phyloP scores from a whole-genome alignment of 1,139 yeast genomes.

The Debaryomyces subglobosus region DNA sequence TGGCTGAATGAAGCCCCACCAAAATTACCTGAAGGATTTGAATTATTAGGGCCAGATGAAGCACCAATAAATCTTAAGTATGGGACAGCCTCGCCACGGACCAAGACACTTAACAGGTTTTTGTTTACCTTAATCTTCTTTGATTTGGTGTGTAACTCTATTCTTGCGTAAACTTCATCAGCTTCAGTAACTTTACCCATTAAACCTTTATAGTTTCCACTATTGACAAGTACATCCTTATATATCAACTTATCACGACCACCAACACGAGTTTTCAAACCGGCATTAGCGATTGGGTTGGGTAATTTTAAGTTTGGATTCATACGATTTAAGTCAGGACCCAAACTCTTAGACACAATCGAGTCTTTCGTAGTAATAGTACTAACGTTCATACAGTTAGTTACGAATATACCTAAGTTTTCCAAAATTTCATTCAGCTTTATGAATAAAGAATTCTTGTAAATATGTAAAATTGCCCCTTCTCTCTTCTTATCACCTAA shows the following conservation, averaged over 20 bases:
- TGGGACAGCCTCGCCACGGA: conserved; percentile 69
- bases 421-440: conserved; percentile 79
- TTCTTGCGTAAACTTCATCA: conserved; percentile 86
- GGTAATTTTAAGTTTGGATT: conserved; percentile 72
- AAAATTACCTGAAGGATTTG: conserved; percentile 3
- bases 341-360: conserved; percentile 53
- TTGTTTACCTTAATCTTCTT: conserved; percentile 87
- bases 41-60: conserved; percentile 20
- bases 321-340: conserved; percentile 78
- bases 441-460: conserved; percentile 75
- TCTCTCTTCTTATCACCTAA: conserved; percentile 68
- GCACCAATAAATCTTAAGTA: conserved; percentile 79
- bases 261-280: conserved; percentile 55
- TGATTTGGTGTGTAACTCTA: conserved; percentile 90
- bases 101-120: conserved; percentile 70
- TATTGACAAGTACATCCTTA: conserved; percentile 82
- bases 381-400: conserved; percentile 72
- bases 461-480: conserved; percentile 86
- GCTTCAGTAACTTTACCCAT: conserved; percentile 94
- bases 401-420: conserved; percentile 90
- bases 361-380: conserved; percentile 86
- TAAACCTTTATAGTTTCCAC: conserved; percentile 92
- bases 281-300: conserved; percentile 50
- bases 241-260: conserved; percentile 84
- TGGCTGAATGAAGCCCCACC: conserved; percentile 17